Conservation (phyloP, 345 rosid genomes). For the Draba incana region DNA sequence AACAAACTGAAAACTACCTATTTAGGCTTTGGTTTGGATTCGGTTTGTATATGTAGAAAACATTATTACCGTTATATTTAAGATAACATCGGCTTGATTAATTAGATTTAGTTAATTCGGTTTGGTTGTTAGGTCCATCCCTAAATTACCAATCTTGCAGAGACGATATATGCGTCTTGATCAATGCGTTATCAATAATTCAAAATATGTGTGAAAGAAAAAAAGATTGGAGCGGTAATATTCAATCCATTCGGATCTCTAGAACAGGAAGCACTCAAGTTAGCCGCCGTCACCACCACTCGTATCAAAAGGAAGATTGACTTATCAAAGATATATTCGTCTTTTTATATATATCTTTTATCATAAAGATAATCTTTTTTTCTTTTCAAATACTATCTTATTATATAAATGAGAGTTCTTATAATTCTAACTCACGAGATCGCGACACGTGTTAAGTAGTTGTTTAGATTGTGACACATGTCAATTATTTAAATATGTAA, state of each 20-base stretch:
- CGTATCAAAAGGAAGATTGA: slow-evolving; percentile 30
- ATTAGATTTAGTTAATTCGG: neutral
- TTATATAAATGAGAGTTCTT: too few species aligned
- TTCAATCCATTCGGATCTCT: slow-evolving; percentile 12
- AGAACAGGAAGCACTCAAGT: slow-evolving; percentile 12
- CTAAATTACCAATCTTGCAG: neutral
- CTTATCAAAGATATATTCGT: slow-evolving; percentile 21
- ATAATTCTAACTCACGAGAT: too few species aligned
- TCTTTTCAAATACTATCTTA: too few species aligned
- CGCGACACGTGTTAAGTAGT: too few species aligned
- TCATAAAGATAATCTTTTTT: too few species aligned
- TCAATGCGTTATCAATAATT: slow-evolving; percentile 17
- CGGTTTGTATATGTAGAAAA: too few species aligned
- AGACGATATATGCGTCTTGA: slow-evolving; percentile 5
- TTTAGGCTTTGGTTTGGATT: neutral
- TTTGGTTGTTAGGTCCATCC: neutral
- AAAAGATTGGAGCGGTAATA: neutral
- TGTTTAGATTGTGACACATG: too few species aligned
- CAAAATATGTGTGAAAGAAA: slow-evolving; percentile 1
- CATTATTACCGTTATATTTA: too few species aligned
- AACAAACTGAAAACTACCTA: too few species aligned
- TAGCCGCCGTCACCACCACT: slow-evolving; percentile 29
- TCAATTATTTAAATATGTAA: too few species aligned
- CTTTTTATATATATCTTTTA: neutral
- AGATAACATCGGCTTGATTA: neutral